phyloP scores from a whole-genome alignment of 2,329 filamentous ascomycete species.

The Metarhizium guizhouense region DNA sequence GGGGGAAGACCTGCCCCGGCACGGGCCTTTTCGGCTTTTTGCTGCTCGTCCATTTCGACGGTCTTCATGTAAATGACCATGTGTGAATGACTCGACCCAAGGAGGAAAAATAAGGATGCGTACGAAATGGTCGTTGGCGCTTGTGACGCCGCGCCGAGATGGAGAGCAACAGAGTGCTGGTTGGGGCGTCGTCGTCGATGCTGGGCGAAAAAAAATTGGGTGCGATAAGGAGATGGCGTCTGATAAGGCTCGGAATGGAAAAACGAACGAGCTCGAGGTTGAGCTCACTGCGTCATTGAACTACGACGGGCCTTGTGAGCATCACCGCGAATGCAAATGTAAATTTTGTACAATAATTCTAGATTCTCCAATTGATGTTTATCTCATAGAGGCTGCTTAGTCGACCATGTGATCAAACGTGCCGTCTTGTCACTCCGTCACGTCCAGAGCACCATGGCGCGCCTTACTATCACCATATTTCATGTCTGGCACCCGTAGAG shows the following conservation, averaged over 20 bases:
- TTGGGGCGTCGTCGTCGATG: neutral
- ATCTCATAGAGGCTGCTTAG: no score
- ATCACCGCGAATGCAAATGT: no score
- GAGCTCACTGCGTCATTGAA: no score
- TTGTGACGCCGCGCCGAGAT: neutral
- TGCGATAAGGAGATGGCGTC: neutral
- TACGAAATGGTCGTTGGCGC: neutral
- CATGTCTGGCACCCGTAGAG: no score
- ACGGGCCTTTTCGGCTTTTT: conserved; percentile 2
- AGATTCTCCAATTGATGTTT: no score
- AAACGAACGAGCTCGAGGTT: neutral
- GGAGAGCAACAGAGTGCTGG: neutral
- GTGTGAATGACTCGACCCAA: neutral
- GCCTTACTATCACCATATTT: no score
- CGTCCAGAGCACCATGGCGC: no score
- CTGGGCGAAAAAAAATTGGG: neutral
- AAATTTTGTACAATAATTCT: no score
- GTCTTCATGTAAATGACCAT: neutral
- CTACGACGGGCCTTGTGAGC: no score
- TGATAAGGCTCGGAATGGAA: conserved; percentile 12
- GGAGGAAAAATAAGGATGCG: neutral
- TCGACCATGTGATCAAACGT: no score
- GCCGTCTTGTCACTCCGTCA: no score
- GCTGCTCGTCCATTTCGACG: neutral
- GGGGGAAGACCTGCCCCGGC: conserved; percentile 16